Evolutionary conservation across 2,329 filamentous ascomycete genomes (phyloP), one percentile per base, ranked within the genome.

Genomic region (Aureobasidium pullulans): DNA sequence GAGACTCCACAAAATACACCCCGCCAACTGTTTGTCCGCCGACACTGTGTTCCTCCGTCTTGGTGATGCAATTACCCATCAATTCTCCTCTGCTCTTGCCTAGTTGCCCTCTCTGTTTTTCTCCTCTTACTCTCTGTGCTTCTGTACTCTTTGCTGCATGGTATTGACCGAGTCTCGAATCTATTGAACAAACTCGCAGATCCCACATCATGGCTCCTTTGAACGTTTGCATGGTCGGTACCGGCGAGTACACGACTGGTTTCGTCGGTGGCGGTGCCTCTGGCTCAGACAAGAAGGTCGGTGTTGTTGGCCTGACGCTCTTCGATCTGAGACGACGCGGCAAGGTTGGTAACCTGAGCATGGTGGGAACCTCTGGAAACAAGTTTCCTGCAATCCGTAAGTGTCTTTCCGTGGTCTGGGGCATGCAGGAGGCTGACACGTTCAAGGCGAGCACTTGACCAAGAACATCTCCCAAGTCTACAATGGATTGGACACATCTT

Each of bases 161-260:
- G 28, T 2, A 43, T 31, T 5, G 50, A 53, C 9, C 15, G 29
- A 31, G 13, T 8, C 9, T 40, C 19, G 19, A 11, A 36, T 7
- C 13, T 29, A 16, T 42, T n/a, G 6, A 10, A 42, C 23, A 9
- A 42, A 43, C 40, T 36, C 29, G 48, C 47, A 36, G 5, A 28
- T 13, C 28, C 8, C n/a, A 57, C 39, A 69, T 54, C 61, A 80
- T 79, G 77, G 76, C 76, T 31, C 77, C 77, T 46, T 70, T 76
- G 65, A 75, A 79, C 67, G 77, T 79, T 61, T 71, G 75, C 62
- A 80, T 80, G 77, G 76, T 96, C 61, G 92, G 92, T 64, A 96
- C 92, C 10, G 93, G 92, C 69, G 92, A 96, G 81, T 96, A 96
- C 81, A 96, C 93, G 68, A 96, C 93, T 44, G 92, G 92, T 60